Evolutionary conservation across 805 yeast species (phyloP).

Genomic region (Candida dajiaensis): DNA sequence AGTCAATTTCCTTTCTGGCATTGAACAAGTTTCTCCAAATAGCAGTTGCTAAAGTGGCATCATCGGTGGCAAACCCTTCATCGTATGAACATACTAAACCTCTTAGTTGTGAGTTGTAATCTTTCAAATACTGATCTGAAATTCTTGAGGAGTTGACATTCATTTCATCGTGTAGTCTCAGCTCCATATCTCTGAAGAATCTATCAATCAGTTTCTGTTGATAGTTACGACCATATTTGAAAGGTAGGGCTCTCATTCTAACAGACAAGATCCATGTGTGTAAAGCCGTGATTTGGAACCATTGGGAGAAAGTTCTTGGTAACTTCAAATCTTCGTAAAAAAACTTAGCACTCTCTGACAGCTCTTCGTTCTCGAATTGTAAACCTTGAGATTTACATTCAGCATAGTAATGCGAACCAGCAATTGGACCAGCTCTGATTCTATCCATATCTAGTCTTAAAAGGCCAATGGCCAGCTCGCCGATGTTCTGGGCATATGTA

Average conservation of each 20-base stretch:
- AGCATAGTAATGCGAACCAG: constrained; percentile 82
- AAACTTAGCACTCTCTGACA: constrained; percentile 69
- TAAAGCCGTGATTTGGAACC: constrained; percentile 88
- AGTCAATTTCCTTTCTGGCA: constrained; percentile 75
- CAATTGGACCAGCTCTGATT: constrained; percentile 89
- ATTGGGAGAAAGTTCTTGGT: constrained; percentile 87
- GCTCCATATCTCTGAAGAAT: constrained; percentile 84
- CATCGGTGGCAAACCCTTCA: constrained; percentile 81
- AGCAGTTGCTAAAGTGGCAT: constrained; percentile 71
- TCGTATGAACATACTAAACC: constrained; percentile 90
- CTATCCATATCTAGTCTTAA: constrained; percentile 87
- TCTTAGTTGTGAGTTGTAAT: constrained; percentile 82
- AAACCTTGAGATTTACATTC: constrained; percentile 83
- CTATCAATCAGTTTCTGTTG: constrained; percentile 90
- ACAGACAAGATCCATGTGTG: constrained; percentile 93
- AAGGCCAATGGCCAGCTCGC: constrained; percentile 53
- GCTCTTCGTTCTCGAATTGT: constrained; percentile 65
- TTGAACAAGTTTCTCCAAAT: constrained; percentile 89
- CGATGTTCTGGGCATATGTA: constrained; percentile 48
- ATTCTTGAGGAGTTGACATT: constrained; percentile 76
- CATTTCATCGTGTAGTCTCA: constrained; percentile 79
- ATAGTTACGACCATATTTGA: constrained; percentile 79
- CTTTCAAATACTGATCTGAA: constrained; percentile 81
- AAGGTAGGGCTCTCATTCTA: constrained; percentile 95
- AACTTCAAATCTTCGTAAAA: constrained; percentile 80